Base-by-base conservation (phyloP, 192 early-diverging fungal genomes). In the Pilaira anomala region DNA sequence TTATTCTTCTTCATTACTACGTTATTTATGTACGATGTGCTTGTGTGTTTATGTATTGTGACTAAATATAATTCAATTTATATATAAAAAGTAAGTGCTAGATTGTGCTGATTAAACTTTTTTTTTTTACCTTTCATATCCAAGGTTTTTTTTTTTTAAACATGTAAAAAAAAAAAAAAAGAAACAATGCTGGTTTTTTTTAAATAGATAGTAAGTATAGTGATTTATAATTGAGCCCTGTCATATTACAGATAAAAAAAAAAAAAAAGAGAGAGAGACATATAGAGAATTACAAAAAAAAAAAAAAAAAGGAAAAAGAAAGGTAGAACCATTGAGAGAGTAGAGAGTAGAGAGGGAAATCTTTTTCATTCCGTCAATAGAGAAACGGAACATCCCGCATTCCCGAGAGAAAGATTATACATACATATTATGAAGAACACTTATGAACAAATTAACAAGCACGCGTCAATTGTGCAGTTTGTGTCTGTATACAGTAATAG, bases 1-100 rank as follows among this genome's bases (percentile, higher is more conserved):
- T 54, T 9, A 30, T 22, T 63, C 48, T 52, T 63, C 62, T 63
- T 52, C 62, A 52, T 63, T 63, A 63, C 62, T 63, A 63, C 62
- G 49, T 63, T 49, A 51, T 41, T 51, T 51, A 63, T 63, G 62
- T 63, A 63, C 48, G 29, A 28, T 63, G 62, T 41, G 39, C 62
- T 52, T 63, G 30, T 50, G 19, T 50, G 48, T 63, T 52, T 63
- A 50, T 57, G 33, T 24, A 21, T 41, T 57, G 44, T 46, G 44
- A 46, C 44, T 46, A 46, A 36, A 36, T 36, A 36, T 36, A 36
- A 36, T 36, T 36, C 33, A 36, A 36, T 36, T 36, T 36, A 6
- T 36, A 36, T 36, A 36, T 36, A 36, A 36, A 36, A 36, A 36
- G 33, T 36, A 36, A 36, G 33, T 36, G 33, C 33, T 36, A 36